Percentiles rank a stretch among this genome's conserved stretches.
phyloP scores from a whole-genome alignment of 2,329 filamentous ascomycete species.

The Colletotrichum simmondsii region DNA sequence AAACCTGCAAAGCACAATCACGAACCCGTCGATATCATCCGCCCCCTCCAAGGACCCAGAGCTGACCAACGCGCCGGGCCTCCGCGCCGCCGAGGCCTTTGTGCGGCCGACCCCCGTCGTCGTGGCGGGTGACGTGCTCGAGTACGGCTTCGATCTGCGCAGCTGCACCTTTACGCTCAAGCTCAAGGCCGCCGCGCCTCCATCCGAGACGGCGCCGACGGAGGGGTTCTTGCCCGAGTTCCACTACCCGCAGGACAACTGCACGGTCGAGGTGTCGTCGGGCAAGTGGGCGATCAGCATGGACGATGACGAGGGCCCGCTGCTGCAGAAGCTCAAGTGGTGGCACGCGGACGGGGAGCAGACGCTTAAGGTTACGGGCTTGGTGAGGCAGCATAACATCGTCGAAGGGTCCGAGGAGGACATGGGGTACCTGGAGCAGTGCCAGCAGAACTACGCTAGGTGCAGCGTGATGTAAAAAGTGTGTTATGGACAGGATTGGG shows the following conservation, averaged over 20 bases:
- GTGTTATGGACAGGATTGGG: neutral
- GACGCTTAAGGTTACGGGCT: slow-evolving; percentile 78
- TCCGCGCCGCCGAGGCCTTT: slow-evolving; percentile 92
- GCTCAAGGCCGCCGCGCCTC: slow-evolving; percentile 65
- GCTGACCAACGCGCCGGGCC: slow-evolving; percentile 74
- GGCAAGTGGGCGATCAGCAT: slow-evolving; percentile 90
- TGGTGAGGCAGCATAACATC: slow-evolving; percentile 72
- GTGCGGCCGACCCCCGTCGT: slow-evolving; percentile 85
- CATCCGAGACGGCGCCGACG: slow-evolving; percentile 75
- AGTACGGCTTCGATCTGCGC: slow-evolving; percentile 84
- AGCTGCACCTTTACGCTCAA: slow-evolving; percentile 81
- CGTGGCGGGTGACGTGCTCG: slow-evolving; percentile 76
- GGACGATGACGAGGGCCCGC: slow-evolving; percentile 75
- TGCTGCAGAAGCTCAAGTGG: slow-evolving; percentile 85
- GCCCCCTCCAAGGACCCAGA: slow-evolving; percentile 64
- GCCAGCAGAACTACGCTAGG: slow-evolving; percentile 60
- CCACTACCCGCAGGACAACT: slow-evolving; percentile 84
- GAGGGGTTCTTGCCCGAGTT: slow-evolving; percentile 89
- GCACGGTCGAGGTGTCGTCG: slow-evolving; percentile 79
- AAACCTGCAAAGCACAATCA: slow-evolving; percentile 80
- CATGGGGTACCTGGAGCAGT: slow-evolving; percentile 81
- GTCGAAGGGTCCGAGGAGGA: slow-evolving; percentile 73
- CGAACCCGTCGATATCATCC: slow-evolving; percentile 73
- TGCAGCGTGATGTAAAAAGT: slow-evolving; percentile 64
- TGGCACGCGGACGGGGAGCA: slow-evolving; percentile 93